Evolutionary conservation across 805 yeast species (phyloP).

Genomic region (Metschnikowia lachancei): DNA sequence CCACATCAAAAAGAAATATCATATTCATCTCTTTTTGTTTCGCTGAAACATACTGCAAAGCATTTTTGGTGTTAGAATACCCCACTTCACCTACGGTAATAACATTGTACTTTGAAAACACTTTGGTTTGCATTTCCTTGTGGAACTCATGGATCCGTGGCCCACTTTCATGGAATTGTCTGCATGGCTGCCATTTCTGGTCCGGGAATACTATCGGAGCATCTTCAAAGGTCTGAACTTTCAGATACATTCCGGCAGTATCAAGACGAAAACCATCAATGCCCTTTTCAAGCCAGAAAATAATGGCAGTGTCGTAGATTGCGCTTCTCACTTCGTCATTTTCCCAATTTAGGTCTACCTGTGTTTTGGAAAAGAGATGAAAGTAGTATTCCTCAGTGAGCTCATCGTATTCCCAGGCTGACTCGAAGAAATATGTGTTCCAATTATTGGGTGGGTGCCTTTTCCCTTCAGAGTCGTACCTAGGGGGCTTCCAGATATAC

Average conservation of each 20-base stretch:
- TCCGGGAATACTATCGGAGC: slow-evolving; percentile 45
- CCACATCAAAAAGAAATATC: slow-evolving; percentile 38
- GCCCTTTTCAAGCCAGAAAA: slow-evolving; percentile 53
- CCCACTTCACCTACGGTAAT: slow-evolving; percentile 62
- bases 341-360: slow-evolving; percentile 63
- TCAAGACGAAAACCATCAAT: slow-evolving; percentile 59
- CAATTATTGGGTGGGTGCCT: slow-evolving; percentile 56
- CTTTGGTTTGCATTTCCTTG: slow-evolving; percentile 44
- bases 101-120: slow-evolving; percentile 45
- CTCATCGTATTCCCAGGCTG: slow-evolving; percentile 57
- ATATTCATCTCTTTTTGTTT: slow-evolving; percentile 39
- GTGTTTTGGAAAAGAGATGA: slow-evolving; percentile 48
- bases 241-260: slow-evolving; percentile 50
- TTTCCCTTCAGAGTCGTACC: slow-evolving; percentile 42
- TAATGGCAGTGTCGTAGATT: slow-evolving; percentile 45
- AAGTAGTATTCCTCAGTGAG: slow-evolving; percentile 51
- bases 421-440: slow-evolving; percentile 48
- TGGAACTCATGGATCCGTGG: slow-evolving; percentile 57
- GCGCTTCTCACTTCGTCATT: slow-evolving; percentile 34
- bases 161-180: slow-evolving; percentile 37
- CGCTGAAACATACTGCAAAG: slow-evolving; percentile 43
- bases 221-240: slow-evolving; percentile 43
- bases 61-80: slow-evolving; percentile 38
- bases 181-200: slow-evolving; percentile 38
- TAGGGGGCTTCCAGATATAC: slow-evolving; percentile 55